phyloP scores from a whole-genome alignment of 1,139 yeast genomes.

The Pichia sp. region DNA sequence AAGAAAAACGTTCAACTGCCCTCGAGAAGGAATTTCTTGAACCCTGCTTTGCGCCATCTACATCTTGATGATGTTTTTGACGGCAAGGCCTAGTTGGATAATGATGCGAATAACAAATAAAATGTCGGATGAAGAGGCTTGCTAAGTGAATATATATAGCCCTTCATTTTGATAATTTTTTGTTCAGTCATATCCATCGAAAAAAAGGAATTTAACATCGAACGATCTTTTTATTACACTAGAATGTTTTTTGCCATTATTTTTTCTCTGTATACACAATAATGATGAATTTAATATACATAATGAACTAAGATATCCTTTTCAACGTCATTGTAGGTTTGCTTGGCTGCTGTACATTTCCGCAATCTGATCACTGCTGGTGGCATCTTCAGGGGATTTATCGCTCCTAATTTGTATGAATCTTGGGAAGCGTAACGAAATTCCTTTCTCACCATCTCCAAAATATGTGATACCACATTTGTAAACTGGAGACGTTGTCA shows the following conservation, averaged over 20 bases:
- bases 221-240: background rate
- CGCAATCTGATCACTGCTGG: constrained; percentile 82
- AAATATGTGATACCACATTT: constrained; percentile 77
- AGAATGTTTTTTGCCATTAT: background rate
- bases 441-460: constrained; percentile 63
- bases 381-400: constrained; percentile 83
- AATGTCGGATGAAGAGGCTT: background rate
- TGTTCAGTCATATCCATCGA: background rate
- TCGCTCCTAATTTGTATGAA: constrained; percentile 84
- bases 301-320: background rate
- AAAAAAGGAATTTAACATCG: background rate
- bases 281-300: background rate
- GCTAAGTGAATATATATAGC: background rate
- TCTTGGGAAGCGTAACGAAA: constrained; percentile 88
- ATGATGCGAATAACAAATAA: background rate
- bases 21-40: constrained; percentile 11
- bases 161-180: background rate
- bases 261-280: background rate
- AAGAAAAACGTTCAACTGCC: background rate
- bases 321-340: constrained; percentile 18
- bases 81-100: constrained; percentile 8
- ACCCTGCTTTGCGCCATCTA: constrained; percentile 22
- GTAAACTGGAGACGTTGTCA: constrained; percentile 86
- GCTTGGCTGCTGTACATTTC: constrained; percentile 85
- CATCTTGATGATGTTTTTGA: constrained; percentile 17